Base-by-base conservation (phyloP, 2,329 filamentous ascomycete genomes). In the Cercospora sp. region DNA sequence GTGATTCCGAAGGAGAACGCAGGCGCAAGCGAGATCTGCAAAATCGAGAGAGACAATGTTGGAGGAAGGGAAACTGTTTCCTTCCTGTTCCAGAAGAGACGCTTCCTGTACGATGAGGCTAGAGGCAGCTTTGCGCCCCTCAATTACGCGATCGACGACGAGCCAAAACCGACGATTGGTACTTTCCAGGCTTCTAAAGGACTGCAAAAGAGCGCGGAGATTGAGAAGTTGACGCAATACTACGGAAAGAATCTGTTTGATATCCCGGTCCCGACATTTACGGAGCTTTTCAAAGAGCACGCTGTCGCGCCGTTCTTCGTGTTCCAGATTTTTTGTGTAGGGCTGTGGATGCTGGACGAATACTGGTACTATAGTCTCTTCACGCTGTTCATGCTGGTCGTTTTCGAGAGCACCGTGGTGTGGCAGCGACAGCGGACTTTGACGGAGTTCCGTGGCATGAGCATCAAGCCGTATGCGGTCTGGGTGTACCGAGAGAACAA, bases 361-460 rank as follows among this genome's bases (percentile, higher is more conserved):
- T 99, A 98, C 83, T 99, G 96, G 95, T 99, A 99, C 84, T 99
- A 99, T 83, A 98, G 95, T 69, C 88, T 99, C 20, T 99, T 99
- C 81, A 99, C 96, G 0, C 89, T 99, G 23, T 94, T 98, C 83
- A 99, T 99, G 96, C 88, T 99, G 65, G 93, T 99, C 73, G 90
- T 89, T 68, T 99, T 99, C 75, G 95, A 99, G 84, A 97, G 94
- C 80, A 99, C 95, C 2, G 96, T 99, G 42, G 96, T 99, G 16
- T 99, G 95, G 96, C 95, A 99, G 83, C 90, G 95, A 69, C 95
- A 99, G 86, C 88, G 94, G 73, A 99, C 96, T 1, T 82, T 99
- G 73, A 96, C 88, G 77, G 95, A 99, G 81, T 99, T 99, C 84
- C 92, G 95, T 60, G 93, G 94, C 74, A 99, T 99, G 96, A 97